Base-by-base conservation (phyloP, 2,329 filamentous ascomycete species). In the Penicillium sp. region DNA sequence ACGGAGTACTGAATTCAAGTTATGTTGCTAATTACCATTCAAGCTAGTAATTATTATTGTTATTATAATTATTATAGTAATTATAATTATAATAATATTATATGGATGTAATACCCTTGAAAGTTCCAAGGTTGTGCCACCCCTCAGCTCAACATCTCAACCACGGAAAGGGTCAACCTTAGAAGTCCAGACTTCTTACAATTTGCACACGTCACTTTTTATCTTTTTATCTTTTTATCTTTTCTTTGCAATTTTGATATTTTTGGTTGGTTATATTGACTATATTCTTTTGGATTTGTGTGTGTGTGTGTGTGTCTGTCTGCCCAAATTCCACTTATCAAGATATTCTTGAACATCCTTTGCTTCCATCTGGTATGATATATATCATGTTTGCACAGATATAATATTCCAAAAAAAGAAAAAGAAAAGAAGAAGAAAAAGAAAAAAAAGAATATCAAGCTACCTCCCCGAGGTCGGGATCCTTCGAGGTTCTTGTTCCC, bases 201-300 rank as follows among this genome's bases (percentile, higher is more conserved):
- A 48, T 42, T 53, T 55, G 50, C 60, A 63, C 62, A 66, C 63
- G 63, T 66, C 63, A 66, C 62, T 60, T 15, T 49, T 10, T n/a
- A n/a, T n/a, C n/a, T n/a, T 31, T 56, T 57, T 43, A 17, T 17
- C 33, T 58, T 39, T 59, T 41, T 21, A 44, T 27, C 17, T 53
- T 21, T 48, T 27, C 17, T 53, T 51, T 38, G 9, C 17, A 23
- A 39, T 35, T 47, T 49, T 39, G 38, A 27, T 54, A 39, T 23
- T 17, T 55, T 39, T 12, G 19, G 17, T 21, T 31, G 10, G 5
- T 49, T 51, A 27, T 35, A 42, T 41, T 29, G 15, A 23, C 7
- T 13, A 23, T 44, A 17, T 41, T 39, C 15, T 15, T 8, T 21
- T 33, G 44, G 7, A 21, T 45, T 41, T 43, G 27, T 43, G 17